phyloP scores from a whole-genome alignment of 2,329 filamentous ascomycete genomes.

The Ceratocystis alfenasii region DNA sequence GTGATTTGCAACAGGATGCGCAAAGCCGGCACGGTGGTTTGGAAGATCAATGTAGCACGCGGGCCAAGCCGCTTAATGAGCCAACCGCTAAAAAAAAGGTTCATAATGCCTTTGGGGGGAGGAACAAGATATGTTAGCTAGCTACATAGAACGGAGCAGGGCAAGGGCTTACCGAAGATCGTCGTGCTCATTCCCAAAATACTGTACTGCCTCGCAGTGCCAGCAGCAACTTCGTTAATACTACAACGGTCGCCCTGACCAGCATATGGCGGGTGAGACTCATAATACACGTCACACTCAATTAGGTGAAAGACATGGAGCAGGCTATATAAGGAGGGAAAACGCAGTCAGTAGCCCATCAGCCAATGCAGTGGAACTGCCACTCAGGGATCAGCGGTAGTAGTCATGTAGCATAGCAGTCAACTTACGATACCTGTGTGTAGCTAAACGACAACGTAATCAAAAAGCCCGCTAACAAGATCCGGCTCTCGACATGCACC shows the following conservation, averaged over 20 bases:
- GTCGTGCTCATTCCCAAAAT: slow-evolving; percentile 56
- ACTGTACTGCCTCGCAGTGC: slow-evolving; percentile 51
- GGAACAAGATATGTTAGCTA: neutral
- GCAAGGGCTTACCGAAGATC: slow-evolving; percentile 40
- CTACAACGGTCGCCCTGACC: slow-evolving; percentile 44
- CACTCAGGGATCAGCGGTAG: too few relatives aligned
- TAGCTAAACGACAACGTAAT: slow-evolving; percentile 42
- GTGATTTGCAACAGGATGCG: slow-evolving; percentile 52
- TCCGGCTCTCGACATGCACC: slow-evolving; percentile 33
- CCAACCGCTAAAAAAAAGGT: slow-evolving; percentile 56
- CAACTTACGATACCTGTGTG: slow-evolving; percentile 38
- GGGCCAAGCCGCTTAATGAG: slow-evolving; percentile 55
- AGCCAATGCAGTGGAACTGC: neutral
- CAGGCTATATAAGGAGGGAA: slow-evolving; percentile 27
- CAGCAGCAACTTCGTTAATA: slow-evolving; percentile 49
- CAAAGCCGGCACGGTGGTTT: slow-evolving; percentile 53
- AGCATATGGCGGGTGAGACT: slow-evolving; percentile 40
- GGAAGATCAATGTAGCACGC: slow-evolving; percentile 48
- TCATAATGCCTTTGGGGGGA: slow-evolving; percentile 35
- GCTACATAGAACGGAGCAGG: neutral
- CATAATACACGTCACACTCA: slow-evolving; percentile 60
- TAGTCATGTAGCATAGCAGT: neutral
- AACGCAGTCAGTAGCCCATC: neutral
- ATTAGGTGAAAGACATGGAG: slow-evolving; percentile 59
- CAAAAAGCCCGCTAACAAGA: slow-evolving; percentile 48